Conservation (phyloP, 768 basidiomycete species). For the Psilocybe subaeruginosa region DNA sequence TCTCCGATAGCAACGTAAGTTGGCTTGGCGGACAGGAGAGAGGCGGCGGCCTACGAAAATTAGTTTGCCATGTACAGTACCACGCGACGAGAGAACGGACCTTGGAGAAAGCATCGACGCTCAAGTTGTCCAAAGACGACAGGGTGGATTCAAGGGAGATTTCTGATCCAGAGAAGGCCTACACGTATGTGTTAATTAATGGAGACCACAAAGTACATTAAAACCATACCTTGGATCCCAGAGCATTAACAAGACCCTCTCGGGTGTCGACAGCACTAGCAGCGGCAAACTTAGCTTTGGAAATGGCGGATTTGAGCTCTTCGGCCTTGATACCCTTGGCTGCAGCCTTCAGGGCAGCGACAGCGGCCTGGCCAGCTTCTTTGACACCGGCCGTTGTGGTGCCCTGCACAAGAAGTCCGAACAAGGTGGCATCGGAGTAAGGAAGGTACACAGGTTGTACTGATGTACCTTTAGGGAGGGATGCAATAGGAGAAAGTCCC, state of each 20-base stretch:
- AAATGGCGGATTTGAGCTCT: slow-evolving; percentile 78
- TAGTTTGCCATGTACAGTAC: not conserved
- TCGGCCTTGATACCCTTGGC: slow-evolving; percentile 65
- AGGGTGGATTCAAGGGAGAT: slow-evolving; percentile 65
- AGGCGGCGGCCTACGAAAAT: slow-evolving; percentile 55
- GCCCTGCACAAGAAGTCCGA: slow-evolving; percentile 82
- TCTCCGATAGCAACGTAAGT: slow-evolving; percentile 90
- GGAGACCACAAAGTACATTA: not conserved
- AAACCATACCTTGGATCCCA: slow-evolving; percentile 65
- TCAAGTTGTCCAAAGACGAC: slow-evolving; percentile 70
- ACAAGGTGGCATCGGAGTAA: slow-evolving; percentile 90
- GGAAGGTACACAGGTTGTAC: slow-evolving; percentile 80
- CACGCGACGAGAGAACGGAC: slow-evolving; percentile 37
- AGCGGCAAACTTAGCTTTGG: slow-evolving; percentile 86
- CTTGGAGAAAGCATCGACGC: slow-evolving; percentile 69
- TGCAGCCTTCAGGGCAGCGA: slow-evolving; percentile 67
- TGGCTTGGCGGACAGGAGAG: slow-evolving; percentile 75
- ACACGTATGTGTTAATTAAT: not conserved
- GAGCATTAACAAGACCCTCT: slow-evolving; percentile 60
- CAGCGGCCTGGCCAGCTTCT: slow-evolving; percentile 70
- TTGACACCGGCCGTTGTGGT: slow-evolving; percentile 62
- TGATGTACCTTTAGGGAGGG: slow-evolving; percentile 60
- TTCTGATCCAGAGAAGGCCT: slow-evolving; percentile 64
- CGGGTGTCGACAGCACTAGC: slow-evolving; percentile 72
- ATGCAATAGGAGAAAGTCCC: slow-evolving; percentile 69